Base-by-base conservation (phyloP, 2,329 filamentous ascomycete genomes). In the Exophiala spinifera region DNA sequence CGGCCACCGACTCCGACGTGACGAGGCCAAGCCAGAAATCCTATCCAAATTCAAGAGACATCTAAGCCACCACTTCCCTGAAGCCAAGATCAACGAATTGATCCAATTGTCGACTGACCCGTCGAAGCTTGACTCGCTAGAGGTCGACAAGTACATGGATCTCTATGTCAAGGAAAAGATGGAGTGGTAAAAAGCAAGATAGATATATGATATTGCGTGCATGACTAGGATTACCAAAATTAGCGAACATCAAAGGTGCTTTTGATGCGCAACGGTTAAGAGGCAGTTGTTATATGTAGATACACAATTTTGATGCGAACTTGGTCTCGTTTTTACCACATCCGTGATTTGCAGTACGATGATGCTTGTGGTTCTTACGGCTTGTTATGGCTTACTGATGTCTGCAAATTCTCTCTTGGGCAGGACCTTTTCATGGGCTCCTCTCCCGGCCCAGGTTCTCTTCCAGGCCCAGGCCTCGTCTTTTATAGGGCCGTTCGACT, bases 21-120 rank as follows among this genome's bases (percentile, higher is more conserved):
- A 96, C 66, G 94, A 99, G 82, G 94, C 94, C 65, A 97, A 97
- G 83, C 94, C 94, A 55, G 89, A 95, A 75, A 96, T 99, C 65
- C 77, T 97, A 65, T 85, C 84, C 73, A 99, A 99, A 81, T 99
- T 90, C 79, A 87, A 91, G 85, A 86, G 89, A 71, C 94, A 99
- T 75, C 78, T 97, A 48, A 82, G 81, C 66, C 88, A 88, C 50
- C 92, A 96, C 78, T 95, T 88, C 74, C 78, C 83, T 57, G 80
- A 88, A 70, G 78, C 80, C 46, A 85, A 86, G 69, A 89, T 96
- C 48, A 82, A 92, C 76, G 80, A 94, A 76, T 80, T 99, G 51
- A 81, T 96, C 48, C 81, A 89, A 63, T 77, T 97, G 49, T 88
- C 88, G 64, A 83, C 86, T 73, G 84, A 96, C 71, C 75, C 79